Base-by-base conservation (phyloP, 306 rosid species). In the Citrullus colocynthis region DNA sequence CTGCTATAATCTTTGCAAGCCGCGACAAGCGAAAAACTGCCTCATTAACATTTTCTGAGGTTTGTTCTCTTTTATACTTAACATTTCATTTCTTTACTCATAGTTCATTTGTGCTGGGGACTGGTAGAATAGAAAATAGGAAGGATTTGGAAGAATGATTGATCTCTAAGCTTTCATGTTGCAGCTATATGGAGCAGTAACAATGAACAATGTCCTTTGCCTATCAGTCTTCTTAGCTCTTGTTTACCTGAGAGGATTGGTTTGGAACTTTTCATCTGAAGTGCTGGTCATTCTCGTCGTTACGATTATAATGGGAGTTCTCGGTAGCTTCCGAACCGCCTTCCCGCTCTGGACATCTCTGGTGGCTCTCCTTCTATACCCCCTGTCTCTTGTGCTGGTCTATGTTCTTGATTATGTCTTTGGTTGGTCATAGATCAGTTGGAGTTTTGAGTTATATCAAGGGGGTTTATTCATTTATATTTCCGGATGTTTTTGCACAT, bases 171-270 rank as follows among this genome's bases (percentile, higher is more conserved):
- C 58, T 18, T 42, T 51, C 17, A 55, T 78, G 57, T 39, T 52
- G 93, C 91, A 96, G 99, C 39, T 96, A 59, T 96, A 91, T 64
- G 99, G 99, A 51, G 93, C 97, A 48, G 99, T 80, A 28, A 91
- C 99, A 24, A 96, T 91, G 98, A 96, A 91, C 64, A 96, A 96
- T 59, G 90, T 92, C 41, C 93, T 96, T n/a, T 96, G 93, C 84
- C 89, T 92, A 37, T 89, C 98, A 1, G 99, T 96, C 5, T 92
- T 92, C 88, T 86, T 96, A 83, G 98, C 97, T 55, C 88, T 92
- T 9, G 98, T 96, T 16, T 96, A 96, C 58, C 39, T 13, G 16
- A 83, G 97, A 79, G 99, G 87, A 76, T 83, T 92, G 86, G 84
- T 92, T 63, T 96, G 99, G 99, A 86, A 96, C 82, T 96, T 96